Evolutionary conservation across 2,329 filamentous ascomycete species (phyloP).

Genomic region (Rhynchosporium graminicola): DNA sequence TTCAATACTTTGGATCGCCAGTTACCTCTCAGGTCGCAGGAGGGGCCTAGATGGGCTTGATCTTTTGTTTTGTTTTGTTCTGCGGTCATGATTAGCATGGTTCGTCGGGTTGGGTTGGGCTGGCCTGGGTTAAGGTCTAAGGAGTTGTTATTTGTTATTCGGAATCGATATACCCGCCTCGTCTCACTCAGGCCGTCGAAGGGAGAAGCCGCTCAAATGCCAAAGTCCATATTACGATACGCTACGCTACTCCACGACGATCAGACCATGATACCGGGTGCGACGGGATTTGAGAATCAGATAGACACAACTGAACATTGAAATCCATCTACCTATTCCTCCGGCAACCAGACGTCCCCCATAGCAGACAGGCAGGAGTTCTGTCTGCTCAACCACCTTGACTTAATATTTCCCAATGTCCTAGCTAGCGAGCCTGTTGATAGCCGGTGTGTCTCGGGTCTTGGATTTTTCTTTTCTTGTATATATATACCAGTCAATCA

Average conservation of each 20-base stretch:
- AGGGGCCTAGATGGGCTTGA: conserved; percentile 19
- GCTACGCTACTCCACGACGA: background rate
- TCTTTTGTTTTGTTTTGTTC: conserved; percentile 2
- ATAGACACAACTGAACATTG: background rate
- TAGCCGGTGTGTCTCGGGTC: conserved; percentile 2
- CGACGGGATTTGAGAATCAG: background rate
- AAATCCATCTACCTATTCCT: background rate
- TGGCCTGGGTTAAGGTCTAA: background rate
- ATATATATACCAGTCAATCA: background rate
- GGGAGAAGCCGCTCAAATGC: no score
- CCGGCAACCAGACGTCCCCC: background rate
- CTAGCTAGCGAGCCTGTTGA: conserved; percentile 1
- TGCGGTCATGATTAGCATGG: background rate
- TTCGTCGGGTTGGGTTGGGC: background rate
- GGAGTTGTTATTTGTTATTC: background rate
- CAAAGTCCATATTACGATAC: conserved; percentile 4
- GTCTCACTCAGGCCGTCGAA: background rate
- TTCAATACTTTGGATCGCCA: conserved; percentile 64
- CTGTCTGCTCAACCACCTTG: background rate
- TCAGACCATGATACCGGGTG: background rate
- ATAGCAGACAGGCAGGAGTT: background rate
- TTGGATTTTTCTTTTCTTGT: conserved; percentile 1
- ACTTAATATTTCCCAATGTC: conserved; percentile 8
- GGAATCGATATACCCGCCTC: background rate
- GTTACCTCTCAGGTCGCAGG: conserved; percentile 49